Conservation (phyloP, 2,329 filamentous ascomycete genomes). For the Elsinoe perseae region DNA sequence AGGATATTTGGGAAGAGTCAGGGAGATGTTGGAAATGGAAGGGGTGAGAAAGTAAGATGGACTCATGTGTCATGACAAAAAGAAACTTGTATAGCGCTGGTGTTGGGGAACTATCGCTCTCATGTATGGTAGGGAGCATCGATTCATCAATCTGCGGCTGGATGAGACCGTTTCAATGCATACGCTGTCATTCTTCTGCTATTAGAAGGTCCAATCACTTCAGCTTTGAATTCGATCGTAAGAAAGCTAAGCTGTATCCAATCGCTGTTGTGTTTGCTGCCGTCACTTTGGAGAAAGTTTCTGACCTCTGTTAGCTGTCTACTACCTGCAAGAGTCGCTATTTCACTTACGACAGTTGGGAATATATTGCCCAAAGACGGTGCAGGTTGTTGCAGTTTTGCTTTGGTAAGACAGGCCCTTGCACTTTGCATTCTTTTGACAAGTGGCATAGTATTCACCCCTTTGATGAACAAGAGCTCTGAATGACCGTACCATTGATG, state of each 20-base stretch:
- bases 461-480: background rate
- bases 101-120: constrained; percentile 10
- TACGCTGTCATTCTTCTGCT: constrained; percentile 1
- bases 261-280: background rate
- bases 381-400: background rate
- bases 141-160: constrained; percentile 7
- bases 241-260: background rate
- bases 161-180: background rate
- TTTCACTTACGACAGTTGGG: background rate
- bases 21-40: constrained; percentile 33
- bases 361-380: background rate
- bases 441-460: background rate
- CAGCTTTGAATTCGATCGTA: background rate
- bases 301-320: background rate
- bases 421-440: background rate
- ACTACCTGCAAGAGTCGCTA: background rate
- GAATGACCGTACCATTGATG: background rate
- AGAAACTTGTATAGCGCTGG: constrained; percentile 15
- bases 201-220: background rate
- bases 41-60: constrained; percentile 12
- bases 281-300: background rate
- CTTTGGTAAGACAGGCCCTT: background rate
- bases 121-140: constrained; percentile 4
- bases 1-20: constrained; percentile 43
- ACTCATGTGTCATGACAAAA: background rate